phyloP scores from a whole-genome alignment of 2,329 filamentous ascomycete genomes.

The Neonectria neomacrospora region DNA sequence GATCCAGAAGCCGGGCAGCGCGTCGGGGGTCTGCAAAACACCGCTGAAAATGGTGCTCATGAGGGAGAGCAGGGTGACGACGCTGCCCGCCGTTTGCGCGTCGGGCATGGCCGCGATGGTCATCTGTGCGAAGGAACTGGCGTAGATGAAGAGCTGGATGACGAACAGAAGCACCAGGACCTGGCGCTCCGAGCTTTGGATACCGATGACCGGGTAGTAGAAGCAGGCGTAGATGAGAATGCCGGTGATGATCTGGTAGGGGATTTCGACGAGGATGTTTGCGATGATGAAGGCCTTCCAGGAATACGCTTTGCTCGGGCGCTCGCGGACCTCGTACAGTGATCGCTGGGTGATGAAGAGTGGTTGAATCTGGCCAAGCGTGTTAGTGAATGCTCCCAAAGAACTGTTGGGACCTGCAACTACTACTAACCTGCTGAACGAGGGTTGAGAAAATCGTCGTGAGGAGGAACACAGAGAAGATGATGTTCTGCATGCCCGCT shows the following conservation, averaged over 20 bases:
- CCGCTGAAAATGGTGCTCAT: constrained; percentile 71
- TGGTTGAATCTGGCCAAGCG: constrained; percentile 69
- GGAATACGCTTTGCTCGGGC: constrained; percentile 78
- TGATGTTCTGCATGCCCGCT: constrained; percentile 77
- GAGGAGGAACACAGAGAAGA: constrained; percentile 81
- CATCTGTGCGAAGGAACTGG: constrained; percentile 78
- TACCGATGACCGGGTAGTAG: constrained; percentile 72
- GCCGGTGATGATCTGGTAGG: constrained; percentile 74
- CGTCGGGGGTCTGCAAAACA: constrained; percentile 68
- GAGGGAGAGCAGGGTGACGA: constrained; percentile 69
- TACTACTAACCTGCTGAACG: constrained; percentile 63
- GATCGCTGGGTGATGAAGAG: constrained; percentile 79
- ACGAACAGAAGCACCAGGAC: constrained; percentile 73
- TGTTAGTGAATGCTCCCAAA: constrained; percentile 20
- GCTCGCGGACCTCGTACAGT: constrained; percentile 81
- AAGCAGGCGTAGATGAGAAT: constrained; percentile 72
- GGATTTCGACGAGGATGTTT: constrained; percentile 78
- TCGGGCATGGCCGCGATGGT: constrained; percentile 76
- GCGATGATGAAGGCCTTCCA: constrained; percentile 79
- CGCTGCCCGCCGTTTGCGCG: constrained; percentile 72
- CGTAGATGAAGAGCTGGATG: constrained; percentile 76
- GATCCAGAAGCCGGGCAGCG: constrained; percentile 78
- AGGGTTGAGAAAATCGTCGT: constrained; percentile 78
- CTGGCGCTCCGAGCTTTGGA: constrained; percentile 65
- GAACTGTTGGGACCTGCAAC: not conserved